Percentiles rank a stretch among this genome's conserved stretches.
phyloP scores from a whole-genome alignment of 495 filamentous ascomycete genomes.

The Xylaria nigripes region DNA sequence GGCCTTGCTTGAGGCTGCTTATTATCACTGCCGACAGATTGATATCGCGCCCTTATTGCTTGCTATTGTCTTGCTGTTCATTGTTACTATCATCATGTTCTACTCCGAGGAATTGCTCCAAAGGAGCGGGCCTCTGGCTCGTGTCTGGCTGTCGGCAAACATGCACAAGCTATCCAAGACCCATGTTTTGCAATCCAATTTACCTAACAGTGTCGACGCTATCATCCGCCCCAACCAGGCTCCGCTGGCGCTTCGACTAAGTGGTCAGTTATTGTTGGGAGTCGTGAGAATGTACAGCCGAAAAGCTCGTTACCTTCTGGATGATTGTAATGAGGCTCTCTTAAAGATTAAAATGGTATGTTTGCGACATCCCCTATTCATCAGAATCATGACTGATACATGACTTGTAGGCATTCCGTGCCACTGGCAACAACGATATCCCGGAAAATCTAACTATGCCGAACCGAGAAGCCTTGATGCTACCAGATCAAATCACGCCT shows the following conservation, averaged over 20 bases:
- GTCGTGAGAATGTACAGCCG: constrained; percentile 96
- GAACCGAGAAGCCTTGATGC: constrained; percentile 61
- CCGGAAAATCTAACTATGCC: constrained; percentile 55
- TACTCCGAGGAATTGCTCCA: constrained; percentile 94
- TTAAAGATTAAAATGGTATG: constrained; percentile 97
- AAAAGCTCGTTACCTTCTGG: constrained; percentile 89
- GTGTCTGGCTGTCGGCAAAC: constrained; percentile 97
- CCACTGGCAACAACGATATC: constrained; percentile 71
- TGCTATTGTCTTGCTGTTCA: constrained; percentile 29
- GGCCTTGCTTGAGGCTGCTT: neutral
- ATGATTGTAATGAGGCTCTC: constrained; percentile 94
- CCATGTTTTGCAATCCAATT: constrained; percentile 84
- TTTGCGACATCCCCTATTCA: neutral
- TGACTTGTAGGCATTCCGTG: constrained; percentile 60
- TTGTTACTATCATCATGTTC: constrained; percentile 68
- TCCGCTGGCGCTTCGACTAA: constrained; percentile 88
- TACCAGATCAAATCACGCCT: constrained; percentile 84
- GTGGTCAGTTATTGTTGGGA: constrained; percentile 87
- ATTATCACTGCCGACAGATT: neutral
- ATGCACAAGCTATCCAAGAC: constrained; percentile 92
- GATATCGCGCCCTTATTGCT: constrained; percentile 15
- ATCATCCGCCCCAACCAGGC: constrained; percentile 92
- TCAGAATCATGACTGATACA: constrained; percentile 15
- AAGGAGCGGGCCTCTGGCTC: constrained; percentile 92
- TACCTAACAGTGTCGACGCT: constrained; percentile 84